Conservation (phyloP, 208 protist genomes). For the Acanthamoeba castellanii region DNA sequence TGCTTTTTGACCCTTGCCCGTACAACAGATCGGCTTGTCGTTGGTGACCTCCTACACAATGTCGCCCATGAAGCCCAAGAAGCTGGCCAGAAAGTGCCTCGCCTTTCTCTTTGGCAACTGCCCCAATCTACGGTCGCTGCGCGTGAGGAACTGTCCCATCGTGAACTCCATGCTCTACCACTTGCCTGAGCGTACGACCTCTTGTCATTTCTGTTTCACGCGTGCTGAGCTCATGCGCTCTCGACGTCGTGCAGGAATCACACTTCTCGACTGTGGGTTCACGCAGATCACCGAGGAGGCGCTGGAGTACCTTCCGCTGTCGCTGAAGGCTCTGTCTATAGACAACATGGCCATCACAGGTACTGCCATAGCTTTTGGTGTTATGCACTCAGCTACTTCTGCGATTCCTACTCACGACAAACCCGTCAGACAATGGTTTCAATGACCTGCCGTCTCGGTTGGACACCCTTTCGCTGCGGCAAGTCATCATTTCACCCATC, state of each 20-base stretch:
- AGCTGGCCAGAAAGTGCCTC: slow-evolving; percentile 52
- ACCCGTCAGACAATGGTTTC: slow-evolving; percentile 19
- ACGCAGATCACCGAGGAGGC: slow-evolving; percentile 48
- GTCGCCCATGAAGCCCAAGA: slow-evolving; percentile 28
- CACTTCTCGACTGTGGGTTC: slow-evolving; percentile 39
- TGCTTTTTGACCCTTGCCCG: not conserved
- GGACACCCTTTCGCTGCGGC: slow-evolving; percentile 41
- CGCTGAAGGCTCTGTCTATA: slow-evolving; percentile 35
- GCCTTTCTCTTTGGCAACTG: slow-evolving; percentile 58
- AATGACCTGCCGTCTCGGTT: slow-evolving; percentile 32
- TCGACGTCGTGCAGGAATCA: not conserved
- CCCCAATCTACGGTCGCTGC: slow-evolving; percentile 36
- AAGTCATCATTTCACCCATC: slow-evolving; percentile 18
- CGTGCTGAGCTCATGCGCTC: not conserved
- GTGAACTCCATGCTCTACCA: slow-evolving; percentile 60
- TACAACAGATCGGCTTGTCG: slow-evolving; percentile 22
- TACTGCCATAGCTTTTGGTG: not conserved
- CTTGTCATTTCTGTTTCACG: not conserved
- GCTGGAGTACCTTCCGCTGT: slow-evolving; percentile 44
- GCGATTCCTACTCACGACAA: no score
- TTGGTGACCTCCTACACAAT: slow-evolving; percentile 48
- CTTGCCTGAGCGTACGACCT: not conserved
- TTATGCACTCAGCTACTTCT: no score
- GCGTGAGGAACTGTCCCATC: slow-evolving; percentile 38
- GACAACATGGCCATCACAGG: slow-evolving; percentile 56